A percentile compares a stretch with the other conserved stretches of the same genome.
phyloP scores from a whole-genome alignment of 208 protist species.

The Novymonas esmeraldas region DNA sequence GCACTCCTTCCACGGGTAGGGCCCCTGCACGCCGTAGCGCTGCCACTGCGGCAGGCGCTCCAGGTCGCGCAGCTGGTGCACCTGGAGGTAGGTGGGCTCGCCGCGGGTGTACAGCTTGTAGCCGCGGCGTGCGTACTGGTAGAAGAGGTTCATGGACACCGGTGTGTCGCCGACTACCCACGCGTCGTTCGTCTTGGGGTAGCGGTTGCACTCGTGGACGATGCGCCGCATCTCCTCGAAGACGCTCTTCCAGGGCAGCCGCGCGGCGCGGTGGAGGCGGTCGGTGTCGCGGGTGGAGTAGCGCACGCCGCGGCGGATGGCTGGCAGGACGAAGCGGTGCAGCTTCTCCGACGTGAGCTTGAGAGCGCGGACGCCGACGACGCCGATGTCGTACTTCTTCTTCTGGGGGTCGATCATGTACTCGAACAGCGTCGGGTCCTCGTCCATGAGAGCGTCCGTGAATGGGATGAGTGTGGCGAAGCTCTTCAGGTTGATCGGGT shows the following conservation, averaged over 20 bases:
- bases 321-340: slow-evolving; percentile 65
- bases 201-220: slow-evolving; percentile 74
- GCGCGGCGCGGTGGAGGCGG: slow-evolving; percentile 61
- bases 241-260: slow-evolving; percentile 67
- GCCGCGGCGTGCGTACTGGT: slow-evolving; percentile 64
- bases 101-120: slow-evolving; percentile 52
- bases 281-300: slow-evolving; percentile 65
- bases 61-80: slow-evolving; percentile 74
- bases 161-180: slow-evolving; percentile 75
- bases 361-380: slow-evolving; percentile 69
- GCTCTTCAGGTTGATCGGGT: slow-evolving; percentile 74
- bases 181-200: slow-evolving; percentile 81
- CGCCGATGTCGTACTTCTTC: slow-evolving; percentile 70
- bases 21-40: slow-evolving; percentile 69
- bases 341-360: slow-evolving; percentile 60
- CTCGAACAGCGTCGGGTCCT: slow-evolving; percentile 77
- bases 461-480: slow-evolving; percentile 81
- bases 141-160: slow-evolving; percentile 80
- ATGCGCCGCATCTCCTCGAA: slow-evolving; percentile 76
- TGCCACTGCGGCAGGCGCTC: slow-evolving; percentile 66
- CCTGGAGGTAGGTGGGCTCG: slow-evolving; percentile 55
- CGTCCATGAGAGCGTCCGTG: slow-evolving; percentile 85
- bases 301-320: slow-evolving; percentile 74
- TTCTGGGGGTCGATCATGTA: slow-evolving; percentile 84
- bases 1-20: slow-evolving; percentile 82